Evolutionary conservation across 805 yeast genomes (phyloP), one percentile per base, ranked within the genome.

Genomic region (Kodamaea neixiangensis): DNA sequence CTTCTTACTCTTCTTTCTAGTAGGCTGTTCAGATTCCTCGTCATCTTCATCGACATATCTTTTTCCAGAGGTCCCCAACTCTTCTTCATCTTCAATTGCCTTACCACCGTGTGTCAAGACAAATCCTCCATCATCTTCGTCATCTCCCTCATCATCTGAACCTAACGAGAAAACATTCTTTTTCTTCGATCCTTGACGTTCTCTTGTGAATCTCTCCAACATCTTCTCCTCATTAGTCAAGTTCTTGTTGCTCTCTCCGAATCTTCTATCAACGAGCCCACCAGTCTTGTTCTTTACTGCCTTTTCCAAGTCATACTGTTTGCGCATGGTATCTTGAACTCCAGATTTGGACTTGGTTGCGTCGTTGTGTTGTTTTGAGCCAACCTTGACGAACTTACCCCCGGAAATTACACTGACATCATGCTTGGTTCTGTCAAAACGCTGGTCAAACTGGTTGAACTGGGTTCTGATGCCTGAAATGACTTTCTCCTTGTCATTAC

Each of bases 161-260:
- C 82, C 93, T 54, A 88, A 62, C 7, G 76, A 64, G 54, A 71
- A 74, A 17, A 62, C 66, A 25, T 83, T 80, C 39, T 77, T 72
- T 58, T 78, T 84, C n/a, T 81, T 72, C 52, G 79, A 79, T 14
- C 78, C 61, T 66, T 90, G 96, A 64, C 88, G 79, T 72, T 93
- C 98, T 50, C 86, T 82, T 3, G 97, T 89, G 73, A 90, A 94
- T 73, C 99, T 84, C 64, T 87, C 97, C 70, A 94, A 80, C 97
- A 91, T 91, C 67, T 87, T 89, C 58, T 94, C 97, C 68, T 94
- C 98, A 10, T 84, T 84, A n/a, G 86, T 80, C 75, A 94, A 62
- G 44, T 75, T 67, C 44, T 60, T 58, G 67, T 89, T 86, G 56
- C 81, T 80, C 64, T 94, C 99, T 65, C 99, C 99, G 67, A 94